These are phyloP conservation scores for Carex littledalei DNA, from an alignment of 176 grass and related monocot species.

Conservation along the genomic window DNA sequence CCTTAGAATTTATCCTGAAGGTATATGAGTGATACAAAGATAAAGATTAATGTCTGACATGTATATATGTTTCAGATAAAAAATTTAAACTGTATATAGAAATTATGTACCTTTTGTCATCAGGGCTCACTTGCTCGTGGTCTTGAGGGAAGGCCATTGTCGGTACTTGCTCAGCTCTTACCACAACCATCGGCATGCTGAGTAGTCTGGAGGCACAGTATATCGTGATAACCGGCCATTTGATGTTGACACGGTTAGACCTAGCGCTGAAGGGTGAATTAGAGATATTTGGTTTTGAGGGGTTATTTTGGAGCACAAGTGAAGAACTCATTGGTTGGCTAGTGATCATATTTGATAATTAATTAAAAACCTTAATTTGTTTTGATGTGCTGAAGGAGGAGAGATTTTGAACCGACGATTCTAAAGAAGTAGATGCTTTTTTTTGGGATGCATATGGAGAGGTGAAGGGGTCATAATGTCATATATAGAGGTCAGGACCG, in stretches of 20 bases:
- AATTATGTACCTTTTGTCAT: background rate
- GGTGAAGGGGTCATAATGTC: background rate
- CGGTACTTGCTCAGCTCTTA: background rate
- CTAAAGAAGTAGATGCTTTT: background rate
- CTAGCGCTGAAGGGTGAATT: background rate
- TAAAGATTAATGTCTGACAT: background rate
- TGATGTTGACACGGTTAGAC: background rate
- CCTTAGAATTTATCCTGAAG: background rate
- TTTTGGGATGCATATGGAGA: background rate
- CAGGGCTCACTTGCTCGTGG: background rate
- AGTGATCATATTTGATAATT: background rate
- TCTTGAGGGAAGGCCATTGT: background rate
- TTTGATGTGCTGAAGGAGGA: background rate
- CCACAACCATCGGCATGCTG: background rate
- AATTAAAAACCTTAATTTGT: too few relatives aligned
- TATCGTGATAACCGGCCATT: conserved; percentile 7
- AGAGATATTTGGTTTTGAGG: background rate
- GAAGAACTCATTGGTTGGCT: conserved; percentile 4
- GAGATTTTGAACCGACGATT: background rate
- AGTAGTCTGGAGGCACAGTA: background rate
- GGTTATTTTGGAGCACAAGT: background rate
- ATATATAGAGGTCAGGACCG: background rate
- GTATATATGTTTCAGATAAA: background rate
- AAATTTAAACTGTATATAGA: too few relatives aligned
- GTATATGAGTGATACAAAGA: background rate